Conservation (phyloP, 176 grass and related monocot species). For the sorghum (Sorghum bicolor) region DNA sequence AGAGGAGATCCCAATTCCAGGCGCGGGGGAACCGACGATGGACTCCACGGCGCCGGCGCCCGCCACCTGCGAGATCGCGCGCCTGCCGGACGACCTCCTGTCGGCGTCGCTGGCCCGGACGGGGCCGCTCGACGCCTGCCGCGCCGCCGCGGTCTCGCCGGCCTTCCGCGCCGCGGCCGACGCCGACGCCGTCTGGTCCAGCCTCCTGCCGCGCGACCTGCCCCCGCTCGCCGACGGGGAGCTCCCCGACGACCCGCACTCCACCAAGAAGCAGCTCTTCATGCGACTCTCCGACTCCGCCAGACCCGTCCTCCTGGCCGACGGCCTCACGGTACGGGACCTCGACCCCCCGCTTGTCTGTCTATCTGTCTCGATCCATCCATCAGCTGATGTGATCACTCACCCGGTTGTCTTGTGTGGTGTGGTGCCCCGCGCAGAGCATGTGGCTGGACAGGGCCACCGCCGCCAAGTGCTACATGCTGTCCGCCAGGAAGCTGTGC, state of each 20-base stretch:
- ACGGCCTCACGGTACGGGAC: slow-evolving; percentile 36
- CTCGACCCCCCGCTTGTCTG: neutral
- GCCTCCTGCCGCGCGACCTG: slow-evolving; percentile 43
- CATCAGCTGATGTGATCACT: neutral
- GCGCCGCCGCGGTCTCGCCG: slow-evolving; percentile 29
- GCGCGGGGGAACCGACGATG: neutral
- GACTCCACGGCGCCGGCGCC: neutral
- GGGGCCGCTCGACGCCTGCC: slow-evolving; percentile 46
- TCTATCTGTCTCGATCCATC: neutral
- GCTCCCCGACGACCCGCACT: neutral
- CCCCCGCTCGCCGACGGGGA: slow-evolving; percentile 28
- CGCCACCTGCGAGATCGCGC: slow-evolving; percentile 20
- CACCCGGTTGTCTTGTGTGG: neutral
- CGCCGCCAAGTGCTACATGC: slow-evolving; percentile 52
- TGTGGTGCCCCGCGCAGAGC: slow-evolving; percentile 41
- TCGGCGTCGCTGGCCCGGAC: slow-evolving; percentile 35
- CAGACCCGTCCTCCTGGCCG: slow-evolving; percentile 40
- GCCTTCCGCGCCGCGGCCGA: slow-evolving; percentile 52
- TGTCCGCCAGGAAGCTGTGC: slow-evolving; percentile 51
- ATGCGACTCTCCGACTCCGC: slow-evolving; percentile 36
- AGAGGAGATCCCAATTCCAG: too few species aligned
- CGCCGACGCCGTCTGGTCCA: slow-evolving; percentile 54
- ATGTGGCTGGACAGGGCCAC: slow-evolving; percentile 48
- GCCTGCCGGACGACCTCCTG: slow-evolving; percentile 57
- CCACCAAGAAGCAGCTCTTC: slow-evolving; percentile 54